Percentiles rank a stretch among this genome's conserved stretches.
Evolutionary conservation across 768 basidiomycete species (phyloP).

Genomic region (Daedalea quercina): DNA sequence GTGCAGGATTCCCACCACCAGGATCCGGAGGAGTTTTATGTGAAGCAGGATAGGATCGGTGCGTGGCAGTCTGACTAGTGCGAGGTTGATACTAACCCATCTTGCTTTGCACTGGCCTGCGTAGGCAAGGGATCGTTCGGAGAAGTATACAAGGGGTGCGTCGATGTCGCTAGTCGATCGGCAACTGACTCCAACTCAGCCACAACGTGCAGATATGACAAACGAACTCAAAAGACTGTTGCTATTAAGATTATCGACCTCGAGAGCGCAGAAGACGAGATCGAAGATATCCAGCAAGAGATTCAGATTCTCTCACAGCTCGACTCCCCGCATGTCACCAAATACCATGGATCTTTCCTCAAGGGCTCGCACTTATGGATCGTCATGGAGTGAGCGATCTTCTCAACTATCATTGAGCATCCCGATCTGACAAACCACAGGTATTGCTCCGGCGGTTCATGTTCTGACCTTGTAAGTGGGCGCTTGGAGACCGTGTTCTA

Average conservation of each 20-base stretch:
- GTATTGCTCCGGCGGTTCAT: conserved; percentile 97
- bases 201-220: conserved; percentile 66
- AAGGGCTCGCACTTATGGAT: conserved; percentile 98
- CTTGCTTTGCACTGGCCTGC: conserved; percentile 6
- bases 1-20: conserved; percentile 58
- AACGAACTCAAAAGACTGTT: conserved; percentile 91
- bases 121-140: conserved; percentile 97
- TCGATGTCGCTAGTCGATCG: background rate
- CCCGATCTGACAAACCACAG: conserved; percentile 28
- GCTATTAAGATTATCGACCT: conserved; percentile 99
- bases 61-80: background rate
- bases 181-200: conserved; percentile 1
- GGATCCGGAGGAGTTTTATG: conserved; percentile 96
- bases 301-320: conserved; percentile 96
- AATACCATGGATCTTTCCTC: conserved; percentile 94
- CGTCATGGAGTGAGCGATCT: conserved; percentile 80
- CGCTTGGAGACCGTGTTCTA: conserved; percentile 7
- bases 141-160: conserved; percentile 97
- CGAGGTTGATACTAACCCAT: background rate
- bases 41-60: conserved; percentile 98
- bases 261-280: conserved; percentile 98
- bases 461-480: conserved; percentile 81
- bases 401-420: conserved; percentile 1
- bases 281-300: conserved; percentile 98
- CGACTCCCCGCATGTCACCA: conserved; percentile 94